Conservation (phyloP, 1,139 yeast genomes). For the Taphrina pruni region DNA sequence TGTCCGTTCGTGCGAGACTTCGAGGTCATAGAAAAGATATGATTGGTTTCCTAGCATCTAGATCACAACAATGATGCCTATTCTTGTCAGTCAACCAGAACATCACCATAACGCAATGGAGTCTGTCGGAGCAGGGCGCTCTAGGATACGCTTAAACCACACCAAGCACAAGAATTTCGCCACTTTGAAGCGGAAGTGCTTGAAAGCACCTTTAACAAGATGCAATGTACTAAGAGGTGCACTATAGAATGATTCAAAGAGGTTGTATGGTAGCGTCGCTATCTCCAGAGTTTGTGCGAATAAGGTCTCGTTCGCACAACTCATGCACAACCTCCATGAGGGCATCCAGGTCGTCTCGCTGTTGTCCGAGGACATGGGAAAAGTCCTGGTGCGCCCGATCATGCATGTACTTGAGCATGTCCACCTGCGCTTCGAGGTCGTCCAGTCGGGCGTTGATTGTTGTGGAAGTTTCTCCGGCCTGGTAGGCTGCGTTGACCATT, state of each 20-base stretch:
- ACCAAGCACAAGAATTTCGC: too few species aligned
- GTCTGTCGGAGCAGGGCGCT: too few species aligned
- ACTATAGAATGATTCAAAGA: background rate
- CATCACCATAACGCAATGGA: too few species aligned
- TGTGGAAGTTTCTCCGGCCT: too few species aligned
- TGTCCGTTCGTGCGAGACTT: background rate
- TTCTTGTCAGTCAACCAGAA: too few species aligned
- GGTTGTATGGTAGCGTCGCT: conserved; percentile 3
- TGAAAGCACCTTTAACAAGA: too few species aligned
- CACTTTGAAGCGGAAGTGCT: too few species aligned
- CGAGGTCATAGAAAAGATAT: background rate
- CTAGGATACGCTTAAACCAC: too few species aligned
- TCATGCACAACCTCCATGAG: conserved; percentile 17
- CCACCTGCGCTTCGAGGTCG: conserved; percentile 13
- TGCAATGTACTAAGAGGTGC: too few species aligned
- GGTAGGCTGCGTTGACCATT: background rate
- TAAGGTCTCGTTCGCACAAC: conserved; percentile 4
- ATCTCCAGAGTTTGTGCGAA: background rate
- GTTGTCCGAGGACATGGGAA: conserved; percentile 1
- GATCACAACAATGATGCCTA: background rate
- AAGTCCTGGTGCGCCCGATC: conserved; percentile 7
- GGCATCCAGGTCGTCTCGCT: conserved; percentile 9
- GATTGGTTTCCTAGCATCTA: background rate
- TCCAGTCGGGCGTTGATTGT: background rate
- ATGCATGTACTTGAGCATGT: conserved; percentile 14